These are phyloP conservation scores for Magnusiomyces paraingens DNA, from an alignment of 1,139 yeast species.

Conservation along the genomic window DNA sequence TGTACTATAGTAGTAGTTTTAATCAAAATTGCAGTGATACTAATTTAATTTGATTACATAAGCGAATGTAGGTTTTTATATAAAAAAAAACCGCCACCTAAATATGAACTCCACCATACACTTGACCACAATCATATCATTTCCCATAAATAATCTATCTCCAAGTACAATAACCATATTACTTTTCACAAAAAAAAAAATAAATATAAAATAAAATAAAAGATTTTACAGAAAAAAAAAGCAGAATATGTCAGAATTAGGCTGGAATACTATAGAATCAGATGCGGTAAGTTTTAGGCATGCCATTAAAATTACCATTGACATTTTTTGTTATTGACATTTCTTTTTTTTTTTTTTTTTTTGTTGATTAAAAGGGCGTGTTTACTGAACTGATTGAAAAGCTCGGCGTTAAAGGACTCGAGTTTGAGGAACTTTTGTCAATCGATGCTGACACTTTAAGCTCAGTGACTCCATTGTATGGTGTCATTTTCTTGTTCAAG, in stretches of 20 bases:
- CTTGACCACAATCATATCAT: no score
- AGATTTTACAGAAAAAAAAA: no score
- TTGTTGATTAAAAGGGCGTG: no score
- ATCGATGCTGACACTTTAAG: constrained; percentile 45
- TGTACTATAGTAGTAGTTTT: no score
- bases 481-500: constrained; percentile 59
- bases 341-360: constrained; percentile 25
- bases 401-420: constrained; percentile 50
- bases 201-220: background rate
- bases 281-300: constrained; percentile 40
- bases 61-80: no score
- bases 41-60: no score
- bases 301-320: constrained; percentile 22
- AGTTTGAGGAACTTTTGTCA: constrained; percentile 54
- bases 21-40: no score
- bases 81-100: no score
- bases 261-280: constrained; percentile 69
- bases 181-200: no score
- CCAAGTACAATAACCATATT: no score
- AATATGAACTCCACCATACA: no score
- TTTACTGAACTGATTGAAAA: constrained; percentile 59
- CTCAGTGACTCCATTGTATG: constrained; percentile 42
- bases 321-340: background rate
- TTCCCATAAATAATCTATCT: no score
- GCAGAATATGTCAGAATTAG: constrained; percentile 12